A percentile compares a stretch with the other conserved stretches of the same genome.
Evolutionary conservation across 2,329 filamentous ascomycete genomes (phyloP).

Genomic region (Alternaria rosae): DNA sequence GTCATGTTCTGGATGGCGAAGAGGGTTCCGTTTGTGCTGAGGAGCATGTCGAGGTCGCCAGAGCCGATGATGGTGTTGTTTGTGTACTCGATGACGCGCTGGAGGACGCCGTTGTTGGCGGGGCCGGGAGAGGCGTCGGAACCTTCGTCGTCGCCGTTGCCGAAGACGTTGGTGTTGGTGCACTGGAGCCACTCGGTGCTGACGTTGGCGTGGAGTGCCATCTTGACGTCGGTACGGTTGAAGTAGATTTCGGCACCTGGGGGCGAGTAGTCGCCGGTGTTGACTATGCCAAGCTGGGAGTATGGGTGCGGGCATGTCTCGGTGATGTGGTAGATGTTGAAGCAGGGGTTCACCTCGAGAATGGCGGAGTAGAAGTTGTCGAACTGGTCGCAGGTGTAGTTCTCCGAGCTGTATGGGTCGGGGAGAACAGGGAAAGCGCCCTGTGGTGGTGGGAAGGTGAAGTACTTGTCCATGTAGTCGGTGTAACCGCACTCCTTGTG

Average conservation of each 20-base stretch:
- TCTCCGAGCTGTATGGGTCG: conserved; percentile 27
- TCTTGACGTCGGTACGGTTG: conserved; percentile 61
- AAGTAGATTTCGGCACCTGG: conserved; percentile 57
- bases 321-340: conserved; percentile 59
- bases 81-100: conserved; percentile 59
- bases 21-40: conserved; percentile 61
- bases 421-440: conserved; percentile 43
- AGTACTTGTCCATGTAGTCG: conserved; percentile 38
- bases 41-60: conserved; percentile 58
- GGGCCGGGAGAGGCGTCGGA: conserved; percentile 51
- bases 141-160: conserved; percentile 35
- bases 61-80: conserved; percentile 61
- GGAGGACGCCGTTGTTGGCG: conserved; percentile 52
- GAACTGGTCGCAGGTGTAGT: conserved; percentile 50
- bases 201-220: conserved; percentile 58
- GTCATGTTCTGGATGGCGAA: conserved; percentile 63
- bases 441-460: conserved; percentile 52
- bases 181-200: conserved; percentile 55
- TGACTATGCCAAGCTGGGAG: conserved; percentile 49
- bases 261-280: conserved; percentile 49
- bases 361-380: conserved; percentile 51
- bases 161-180: conserved; percentile 53
- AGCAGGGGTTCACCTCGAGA: conserved; percentile 58
- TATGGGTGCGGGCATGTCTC: conserved; percentile 55
- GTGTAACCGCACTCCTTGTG: conserved; percentile 40